Evolutionary conservation across 2,329 filamentous ascomycete species (phyloP).

Genomic region (Balansia obtecta): DNA sequence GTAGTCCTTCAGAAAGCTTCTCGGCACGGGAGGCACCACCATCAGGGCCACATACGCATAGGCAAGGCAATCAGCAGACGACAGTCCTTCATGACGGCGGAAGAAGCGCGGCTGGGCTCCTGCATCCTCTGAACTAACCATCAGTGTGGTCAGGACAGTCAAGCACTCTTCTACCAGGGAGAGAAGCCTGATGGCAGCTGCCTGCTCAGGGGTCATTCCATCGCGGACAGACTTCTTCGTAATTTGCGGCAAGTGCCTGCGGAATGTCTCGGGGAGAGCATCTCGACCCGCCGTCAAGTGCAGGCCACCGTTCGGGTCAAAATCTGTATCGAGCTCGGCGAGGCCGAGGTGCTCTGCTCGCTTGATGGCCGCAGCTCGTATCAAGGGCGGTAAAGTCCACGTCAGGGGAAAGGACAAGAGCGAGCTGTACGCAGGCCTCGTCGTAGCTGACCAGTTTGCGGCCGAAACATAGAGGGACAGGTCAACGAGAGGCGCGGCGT

Average conservation of each 20-base stretch:
- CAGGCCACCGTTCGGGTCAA: conserved; percentile 24
- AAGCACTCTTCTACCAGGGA: conserved; percentile 60
- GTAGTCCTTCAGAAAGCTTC: conserved; percentile 29
- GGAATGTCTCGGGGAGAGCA: conserved; percentile 26
- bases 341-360: conserved; percentile 60
- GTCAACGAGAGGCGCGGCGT: conserved; percentile 68
- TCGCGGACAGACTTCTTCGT: conserved; percentile 47
- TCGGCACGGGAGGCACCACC: conserved; percentile 36
- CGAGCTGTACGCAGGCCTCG: conserved; percentile 66
- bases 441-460: conserved; percentile 69
- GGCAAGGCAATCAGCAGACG: conserved; percentile 60
- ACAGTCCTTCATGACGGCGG: conserved; percentile 11
- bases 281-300: conserved; percentile 25
- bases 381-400: conserved; percentile 67
- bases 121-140: conserved; percentile 13
- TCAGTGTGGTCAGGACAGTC: conserved; percentile 52
- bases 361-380: conserved; percentile 57
- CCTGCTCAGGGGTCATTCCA: conserved; percentile 57
- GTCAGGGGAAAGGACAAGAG: conserved; percentile 79
- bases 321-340: conserved; percentile 53
- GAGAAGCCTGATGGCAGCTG: conserved; percentile 64
- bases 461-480: conserved; percentile 84
- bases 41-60: conserved; percentile 72
- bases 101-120: conserved; percentile 22
- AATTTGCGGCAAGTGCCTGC: conserved; percentile 23